phyloP scores from a whole-genome alignment of 495 filamentous ascomycete genomes.

The Daldinia grandis region DNA sequence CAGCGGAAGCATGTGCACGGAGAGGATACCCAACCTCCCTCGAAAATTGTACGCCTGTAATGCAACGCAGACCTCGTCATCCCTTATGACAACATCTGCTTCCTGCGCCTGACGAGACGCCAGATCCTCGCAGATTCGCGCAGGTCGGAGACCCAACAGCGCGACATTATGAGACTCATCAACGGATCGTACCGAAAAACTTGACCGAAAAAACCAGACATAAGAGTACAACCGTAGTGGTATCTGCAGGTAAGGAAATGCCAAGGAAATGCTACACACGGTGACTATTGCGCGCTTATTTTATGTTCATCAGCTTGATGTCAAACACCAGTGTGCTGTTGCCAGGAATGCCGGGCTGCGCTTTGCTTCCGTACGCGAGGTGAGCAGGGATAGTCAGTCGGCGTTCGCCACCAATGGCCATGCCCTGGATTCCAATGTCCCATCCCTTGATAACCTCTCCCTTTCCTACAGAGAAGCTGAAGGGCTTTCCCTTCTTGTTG shows the following conservation, averaged over 20 bases:
- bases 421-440: constrained; percentile 93
- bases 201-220: constrained; percentile 31
- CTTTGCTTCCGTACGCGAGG: constrained; percentile 85
- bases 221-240: constrained; percentile 44
- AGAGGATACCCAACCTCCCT: constrained; percentile 34
- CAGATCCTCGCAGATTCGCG: constrained; percentile 51
- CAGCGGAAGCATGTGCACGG: constrained; percentile 10
- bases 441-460: constrained; percentile 98
- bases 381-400: constrained; percentile 85
- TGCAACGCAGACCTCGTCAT: constrained; percentile 60
- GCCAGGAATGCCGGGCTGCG: constrained; percentile 78
- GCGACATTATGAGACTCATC: constrained; percentile 29
- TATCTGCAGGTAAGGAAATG: constrained; percentile 42
- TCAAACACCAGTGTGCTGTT: constrained; percentile 95
- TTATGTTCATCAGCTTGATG: constrained; percentile 81
- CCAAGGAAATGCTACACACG: constrained; percentile 38
- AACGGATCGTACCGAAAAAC: constrained; percentile 22
- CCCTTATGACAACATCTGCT: constrained; percentile 52
- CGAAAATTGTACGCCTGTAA: constrained; percentile 47
- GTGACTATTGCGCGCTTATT: constrained; percentile 50
- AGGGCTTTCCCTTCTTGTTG: constrained; percentile 98
- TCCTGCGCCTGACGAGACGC: constrained; percentile 46
- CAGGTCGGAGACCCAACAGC: constrained; percentile 50
- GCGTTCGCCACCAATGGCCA: constrained; percentile 92
- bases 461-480: constrained; percentile 90